phyloP scores from a whole-genome alignment of 78 protist genomes.

The Ministeria vibrans region DNA sequence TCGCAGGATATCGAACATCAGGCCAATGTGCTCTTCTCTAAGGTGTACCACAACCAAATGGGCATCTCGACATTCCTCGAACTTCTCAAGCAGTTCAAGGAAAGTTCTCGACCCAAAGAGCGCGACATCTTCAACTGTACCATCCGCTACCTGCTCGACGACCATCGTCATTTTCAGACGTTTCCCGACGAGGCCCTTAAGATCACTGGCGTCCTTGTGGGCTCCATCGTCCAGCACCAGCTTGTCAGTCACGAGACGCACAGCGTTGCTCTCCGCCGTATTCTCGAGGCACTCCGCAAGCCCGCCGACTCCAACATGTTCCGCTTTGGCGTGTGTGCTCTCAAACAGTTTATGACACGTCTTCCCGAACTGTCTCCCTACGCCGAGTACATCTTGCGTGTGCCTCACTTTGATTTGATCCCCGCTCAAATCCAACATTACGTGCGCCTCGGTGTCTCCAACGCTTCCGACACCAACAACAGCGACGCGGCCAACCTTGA shows the following conservation, averaged over 20 bases:
- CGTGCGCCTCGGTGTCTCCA: not conserved
- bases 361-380: conserved; percentile 88
- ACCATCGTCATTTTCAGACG: conserved; percentile 72
- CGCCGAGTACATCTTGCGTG: conserved; percentile 54
- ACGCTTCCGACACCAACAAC: not conserved
- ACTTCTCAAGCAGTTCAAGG: not conserved
- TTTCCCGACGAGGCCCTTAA: conserved; percentile 86
- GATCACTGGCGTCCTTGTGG: conserved; percentile 82
- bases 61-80: not conserved
- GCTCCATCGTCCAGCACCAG: conserved; percentile 73
- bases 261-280: conserved; percentile 64
- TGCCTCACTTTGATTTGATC: conserved; percentile 43
- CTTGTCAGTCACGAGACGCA: conserved; percentile 52
- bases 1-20: not conserved
- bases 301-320: conserved; percentile 46
- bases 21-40: not conserved
- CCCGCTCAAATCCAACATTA: not conserved
- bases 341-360: conserved; percentile 64
- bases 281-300: conserved; percentile 67
- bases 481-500: not conserved
- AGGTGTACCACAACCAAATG: conserved; percentile 7
- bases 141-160: conserved; percentile 89
- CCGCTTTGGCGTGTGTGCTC: conserved; percentile 75
- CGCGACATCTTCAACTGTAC: conserved; percentile 71
- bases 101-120: conserved; percentile 16